phyloP scores from a whole-genome alignment of 1,139 yeast genomes.

The Blastobotrys indianensis region DNA sequence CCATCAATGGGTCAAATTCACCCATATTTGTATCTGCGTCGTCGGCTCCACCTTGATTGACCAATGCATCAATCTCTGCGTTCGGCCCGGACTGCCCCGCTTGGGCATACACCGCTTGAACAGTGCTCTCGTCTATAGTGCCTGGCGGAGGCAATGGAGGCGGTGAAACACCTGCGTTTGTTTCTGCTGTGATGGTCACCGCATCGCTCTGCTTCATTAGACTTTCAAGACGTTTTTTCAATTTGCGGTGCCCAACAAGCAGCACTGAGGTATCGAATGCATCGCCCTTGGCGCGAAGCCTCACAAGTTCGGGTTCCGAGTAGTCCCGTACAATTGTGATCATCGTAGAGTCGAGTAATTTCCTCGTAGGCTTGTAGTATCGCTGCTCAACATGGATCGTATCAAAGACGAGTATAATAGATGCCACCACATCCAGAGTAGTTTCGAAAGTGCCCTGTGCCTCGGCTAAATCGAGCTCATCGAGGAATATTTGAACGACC shows the following conservation, averaged over 20 bases:
- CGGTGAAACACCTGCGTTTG: constrained; percentile 2
- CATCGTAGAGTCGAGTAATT: constrained; percentile 11
- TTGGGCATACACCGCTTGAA: no score
- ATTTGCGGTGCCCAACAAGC: constrained; percentile 1
- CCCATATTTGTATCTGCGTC: not conserved
- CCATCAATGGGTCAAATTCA: constrained; percentile 7
- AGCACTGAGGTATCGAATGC: not conserved
- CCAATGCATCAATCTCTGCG: constrained; percentile 1
- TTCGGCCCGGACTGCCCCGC: not conserved
- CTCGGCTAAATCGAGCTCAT: constrained; percentile 25
- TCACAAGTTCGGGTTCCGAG: constrained; percentile 3
- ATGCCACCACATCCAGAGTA: constrained; percentile 23
- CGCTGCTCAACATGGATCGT: constrained; percentile 12
- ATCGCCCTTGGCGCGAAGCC: constrained; percentile 2
- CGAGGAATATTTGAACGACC: constrained; percentile 23
- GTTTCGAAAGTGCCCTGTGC: constrained; percentile 22
- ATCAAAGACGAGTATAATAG: constrained; percentile 15
- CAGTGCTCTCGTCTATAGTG: not conserved
- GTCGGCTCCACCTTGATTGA: not conserved
- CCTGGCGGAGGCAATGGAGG: constrained; percentile 6
- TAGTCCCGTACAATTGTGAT: constrained; percentile 4
- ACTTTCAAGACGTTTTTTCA: constrained; percentile 7
- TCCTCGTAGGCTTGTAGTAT: constrained; percentile 6
- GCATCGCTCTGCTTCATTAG: constrained; percentile 11
- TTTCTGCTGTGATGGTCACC: constrained; percentile 1